Evolutionary conservation across 148 eudicot genomes (phyloP).

Genomic region (Rhododendron molle): DNA sequence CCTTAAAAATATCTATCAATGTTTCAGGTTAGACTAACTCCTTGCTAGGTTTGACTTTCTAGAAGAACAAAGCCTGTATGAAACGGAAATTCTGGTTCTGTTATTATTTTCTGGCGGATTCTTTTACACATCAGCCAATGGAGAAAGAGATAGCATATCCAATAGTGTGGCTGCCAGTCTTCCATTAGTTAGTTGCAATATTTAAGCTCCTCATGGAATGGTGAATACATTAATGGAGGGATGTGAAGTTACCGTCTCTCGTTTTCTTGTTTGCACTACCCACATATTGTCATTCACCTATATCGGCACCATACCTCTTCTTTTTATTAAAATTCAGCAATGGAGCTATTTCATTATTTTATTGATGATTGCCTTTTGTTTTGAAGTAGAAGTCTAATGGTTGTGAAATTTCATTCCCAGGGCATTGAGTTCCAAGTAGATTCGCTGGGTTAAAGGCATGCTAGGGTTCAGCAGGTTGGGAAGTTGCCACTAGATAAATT

Average conservation of each 20-base stretch:
- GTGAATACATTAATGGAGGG: not conserved
- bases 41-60: not conserved
- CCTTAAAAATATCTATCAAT: not conserved
- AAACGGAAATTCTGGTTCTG: not conserved
- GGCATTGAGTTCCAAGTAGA: slow-evolving; percentile 12
- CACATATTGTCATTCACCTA: not conserved
- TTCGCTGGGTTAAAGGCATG: not conserved
- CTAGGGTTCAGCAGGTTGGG: slow-evolving; percentile 3
- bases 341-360: not conserved
- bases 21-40: not conserved
- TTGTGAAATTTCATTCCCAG: slow-evolving; percentile 18
- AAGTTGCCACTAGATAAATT: not conserved
- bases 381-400: not conserved
- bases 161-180: not conserved
- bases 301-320: not conserved
- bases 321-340: not conserved
- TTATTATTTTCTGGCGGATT: not conserved
- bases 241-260: not conserved
- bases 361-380: not conserved
- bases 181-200: not conserved
- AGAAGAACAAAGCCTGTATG: not conserved
- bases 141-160: not conserved
- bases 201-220: not conserved
- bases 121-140: not conserved
- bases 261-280: too few relatives aligned